Evolutionary conservation across 1,284 basidiomycete species (phyloP).

Genomic region (Apiotrichum veenhuisii): DNA sequence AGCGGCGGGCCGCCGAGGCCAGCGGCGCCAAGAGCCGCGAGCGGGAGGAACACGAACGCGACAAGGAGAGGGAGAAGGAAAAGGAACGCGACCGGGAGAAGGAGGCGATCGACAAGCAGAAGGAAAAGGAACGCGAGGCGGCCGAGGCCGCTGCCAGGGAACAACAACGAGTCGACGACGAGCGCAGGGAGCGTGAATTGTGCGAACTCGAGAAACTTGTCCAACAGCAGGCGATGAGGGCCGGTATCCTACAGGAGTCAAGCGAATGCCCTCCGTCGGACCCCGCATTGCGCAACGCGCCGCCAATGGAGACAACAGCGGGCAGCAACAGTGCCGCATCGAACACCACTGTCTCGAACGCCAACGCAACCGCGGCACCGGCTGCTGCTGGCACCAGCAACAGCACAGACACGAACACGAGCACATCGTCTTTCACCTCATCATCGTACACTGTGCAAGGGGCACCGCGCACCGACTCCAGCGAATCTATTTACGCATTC

Average conservation of each 20-base stretch:
- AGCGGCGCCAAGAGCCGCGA: slow-evolving; percentile 29
- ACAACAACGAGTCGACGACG: slow-evolving; percentile 27
- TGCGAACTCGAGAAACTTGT: slow-evolving; percentile 38
- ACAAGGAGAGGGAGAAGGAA: slow-evolving; percentile 20
- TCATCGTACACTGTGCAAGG: slow-evolving; percentile 27
- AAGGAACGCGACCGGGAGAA: slow-evolving; percentile 56
- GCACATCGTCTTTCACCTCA: neutral
- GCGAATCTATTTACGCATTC: slow-evolving; percentile 94
- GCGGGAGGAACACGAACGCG: slow-evolving; percentile 21
- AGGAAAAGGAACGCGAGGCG: slow-evolving; percentile 55
- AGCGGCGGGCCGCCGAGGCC: slow-evolving; percentile 38
- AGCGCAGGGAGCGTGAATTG: slow-evolving; percentile 32
- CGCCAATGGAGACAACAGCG: neutral
- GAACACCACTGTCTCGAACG: neutral
- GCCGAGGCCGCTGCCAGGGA: slow-evolving; percentile 32
- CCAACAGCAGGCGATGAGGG: slow-evolving; percentile 31
- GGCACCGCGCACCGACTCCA: slow-evolving; percentile 52
- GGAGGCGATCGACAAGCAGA: slow-evolving; percentile 52
- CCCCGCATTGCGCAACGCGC: too few relatives aligned
- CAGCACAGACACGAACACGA: neutral
- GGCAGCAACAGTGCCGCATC: neutral
- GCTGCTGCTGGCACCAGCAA: neutral
- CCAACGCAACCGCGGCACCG: neutral
- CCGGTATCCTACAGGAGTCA: slow-evolving; percentile 10
- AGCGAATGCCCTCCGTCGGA: slow-evolving; percentile 7